Conservation (phyloP, 176 grass and related monocot genomes). For the Aegilops longissima region DNA sequence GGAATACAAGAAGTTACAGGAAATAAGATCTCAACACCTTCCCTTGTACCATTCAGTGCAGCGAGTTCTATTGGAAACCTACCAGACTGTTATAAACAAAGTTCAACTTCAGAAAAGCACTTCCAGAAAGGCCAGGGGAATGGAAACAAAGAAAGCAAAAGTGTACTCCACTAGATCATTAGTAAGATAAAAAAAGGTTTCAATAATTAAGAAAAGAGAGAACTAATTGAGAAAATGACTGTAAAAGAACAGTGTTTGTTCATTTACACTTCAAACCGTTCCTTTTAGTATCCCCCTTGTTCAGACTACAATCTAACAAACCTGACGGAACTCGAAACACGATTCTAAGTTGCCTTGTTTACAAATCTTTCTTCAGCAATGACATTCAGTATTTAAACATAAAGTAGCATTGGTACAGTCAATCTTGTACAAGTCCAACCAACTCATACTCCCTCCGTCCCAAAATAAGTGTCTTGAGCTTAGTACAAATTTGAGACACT, state of each 20-base stretch:
- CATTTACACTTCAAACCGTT: not conserved
- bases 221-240: not conserved
- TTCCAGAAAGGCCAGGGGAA: not conserved
- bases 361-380: not conserved
- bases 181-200: not conserved
- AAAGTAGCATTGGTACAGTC: not conserved
- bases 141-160: not conserved
- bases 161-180: not conserved
- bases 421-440: no score
- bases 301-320: not conserved
- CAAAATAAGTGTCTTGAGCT: no score
- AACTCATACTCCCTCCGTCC: no score
- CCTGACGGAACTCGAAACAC: not conserved
- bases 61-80: not conserved
- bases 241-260: not conserved
- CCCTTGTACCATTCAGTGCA: not conserved
- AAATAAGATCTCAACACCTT: conserved; percentile 7
- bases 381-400: not conserved
- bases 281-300: not conserved
- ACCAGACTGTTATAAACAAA: not conserved
- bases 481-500: no score
- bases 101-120: not conserved
- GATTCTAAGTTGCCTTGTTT: not conserved
- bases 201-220: not conserved
- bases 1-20: conserved; percentile 3